Evolutionary conservation across 2,329 filamentous ascomycete species (phyloP), one percentile per base, ranked within the genome.

Genomic region (Stagonosporopsis tanaceti): DNA sequence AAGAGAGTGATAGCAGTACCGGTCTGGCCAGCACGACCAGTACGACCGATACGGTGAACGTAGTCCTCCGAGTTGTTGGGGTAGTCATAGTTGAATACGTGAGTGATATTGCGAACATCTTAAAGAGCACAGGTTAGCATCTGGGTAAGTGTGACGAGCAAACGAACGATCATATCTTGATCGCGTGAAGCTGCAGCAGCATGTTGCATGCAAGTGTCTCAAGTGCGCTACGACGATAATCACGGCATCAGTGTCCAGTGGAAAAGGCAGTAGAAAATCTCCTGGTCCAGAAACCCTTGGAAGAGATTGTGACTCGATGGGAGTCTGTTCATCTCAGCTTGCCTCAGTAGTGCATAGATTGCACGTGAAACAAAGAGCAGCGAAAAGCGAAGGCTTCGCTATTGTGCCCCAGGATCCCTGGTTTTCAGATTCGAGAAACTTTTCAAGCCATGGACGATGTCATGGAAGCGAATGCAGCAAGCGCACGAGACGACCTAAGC

Each of bases 31-130:
- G 86, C 86, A 84, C 86, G 86, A 80, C 83, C 86, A 75, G 86
- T 89, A 80, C 86, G 85, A 75, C 86, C 86, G 76, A 88, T 88
- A 74, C 86, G 86, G 77, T 89, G 86, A 76, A 89, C 84, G 71
- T 89, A 89, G 73, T 89, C 86, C 78, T 89, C 86, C 71, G 86
- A 88, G 78, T 89, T 98, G 85, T 98, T 98, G 79, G 94, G 94
- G 82, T 98, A 98, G 80, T 98, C 95, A 91, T 98, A 97, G 89
- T 98, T 98, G 83, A 99, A 87, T 82, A 99, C 95, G 84, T 99
- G 95, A 82, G 95, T 98, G 84, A 99, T 99, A 87, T 99, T 96
- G 84, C 93, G 94, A 85, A 99, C 95, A 90, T 99, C 95, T 98
- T 97, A 17, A 82, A 83, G 82, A 79, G 82, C 78, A 85, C 80